Conservation (phyloP, 495 filamentous ascomycete species). For the Pseudomonodictys pantanalensis region DNA sequence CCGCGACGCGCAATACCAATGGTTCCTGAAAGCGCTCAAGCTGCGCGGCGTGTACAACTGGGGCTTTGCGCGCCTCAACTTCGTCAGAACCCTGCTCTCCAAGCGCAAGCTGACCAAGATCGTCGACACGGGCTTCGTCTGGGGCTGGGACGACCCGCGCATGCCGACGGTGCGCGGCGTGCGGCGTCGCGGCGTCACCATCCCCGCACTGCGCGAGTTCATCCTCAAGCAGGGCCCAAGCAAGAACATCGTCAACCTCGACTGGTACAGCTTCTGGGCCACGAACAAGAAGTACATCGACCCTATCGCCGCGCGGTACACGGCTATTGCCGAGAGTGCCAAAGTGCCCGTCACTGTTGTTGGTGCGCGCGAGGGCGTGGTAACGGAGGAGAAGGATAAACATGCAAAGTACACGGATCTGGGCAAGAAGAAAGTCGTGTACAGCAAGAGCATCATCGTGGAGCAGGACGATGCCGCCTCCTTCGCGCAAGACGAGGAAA, state of each 20-base stretch:
- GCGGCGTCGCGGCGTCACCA: constrained; percentile 83
- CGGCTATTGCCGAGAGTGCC: constrained; percentile 67
- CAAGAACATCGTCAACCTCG: constrained; percentile 82
- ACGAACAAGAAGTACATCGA: constrained; percentile 96
- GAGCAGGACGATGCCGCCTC: constrained; percentile 82
- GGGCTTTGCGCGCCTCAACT: constrained; percentile 98
- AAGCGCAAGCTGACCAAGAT: constrained; percentile 96
- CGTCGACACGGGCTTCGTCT: constrained; percentile 79
- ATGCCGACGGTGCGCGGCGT: constrained; percentile 93
- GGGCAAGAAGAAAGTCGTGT: constrained; percentile 80
- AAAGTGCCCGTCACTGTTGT: constrained; percentile 65
- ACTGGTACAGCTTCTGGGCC: constrained; percentile 91
- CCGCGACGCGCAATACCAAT: constrained; percentile 94
- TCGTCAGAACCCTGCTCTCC: constrained; percentile 81
- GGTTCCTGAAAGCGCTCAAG: constrained; percentile 84
- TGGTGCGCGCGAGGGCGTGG: constrained; percentile 63
- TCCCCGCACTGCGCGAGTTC: constrained; percentile 83
- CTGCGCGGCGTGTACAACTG: constrained; percentile 90
- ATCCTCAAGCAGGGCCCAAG: constrained; percentile 90
- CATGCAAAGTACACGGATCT: constrained; percentile 84
- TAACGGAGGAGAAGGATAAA: constrained; percentile 71
- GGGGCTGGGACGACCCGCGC: constrained; percentile 93
- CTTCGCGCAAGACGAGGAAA: constrained; percentile 83
- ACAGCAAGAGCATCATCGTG: constrained; percentile 65
- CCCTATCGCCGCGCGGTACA: constrained; percentile 80